A percentile compares a stretch with the other conserved stretches of the same genome.
These are phyloP conservation scores for Nemania diffusa DNA, from an alignment of 2,329 filamentous ascomycete genomes.

Conservation along the genomic window DNA sequence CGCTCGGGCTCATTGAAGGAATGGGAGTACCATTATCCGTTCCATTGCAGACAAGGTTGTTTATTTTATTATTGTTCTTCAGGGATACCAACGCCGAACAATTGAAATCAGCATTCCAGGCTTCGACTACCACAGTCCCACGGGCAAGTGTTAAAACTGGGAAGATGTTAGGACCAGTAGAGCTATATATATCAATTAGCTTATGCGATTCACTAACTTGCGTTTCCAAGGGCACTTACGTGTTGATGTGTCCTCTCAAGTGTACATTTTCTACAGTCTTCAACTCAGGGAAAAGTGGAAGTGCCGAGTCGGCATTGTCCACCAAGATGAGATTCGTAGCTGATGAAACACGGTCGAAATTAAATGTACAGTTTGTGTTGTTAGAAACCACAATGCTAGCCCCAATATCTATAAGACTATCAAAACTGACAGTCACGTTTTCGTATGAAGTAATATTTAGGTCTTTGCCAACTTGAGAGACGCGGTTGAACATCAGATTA, in stretches of 20 bases:
- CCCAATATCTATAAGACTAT: background rate
- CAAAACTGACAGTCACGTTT: background rate
- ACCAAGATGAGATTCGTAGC: background rate
- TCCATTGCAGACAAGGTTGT: background rate
- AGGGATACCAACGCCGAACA: conserved; percentile 6
- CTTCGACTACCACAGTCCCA: background rate
- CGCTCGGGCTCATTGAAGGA: background rate
- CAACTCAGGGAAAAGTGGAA: background rate
- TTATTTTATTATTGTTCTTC: background rate
- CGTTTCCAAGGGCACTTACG: background rate
- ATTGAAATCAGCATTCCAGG: conserved; percentile 10
- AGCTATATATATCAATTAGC: background rate
- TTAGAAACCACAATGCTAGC: background rate
- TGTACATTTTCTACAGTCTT: background rate
- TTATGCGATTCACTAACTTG: background rate
- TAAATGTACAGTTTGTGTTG: conserved; percentile 3
- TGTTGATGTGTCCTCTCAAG: conserved; percentile 2
- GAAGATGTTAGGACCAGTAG: conserved; percentile 6
- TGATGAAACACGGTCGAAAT: background rate
- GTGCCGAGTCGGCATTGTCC: background rate
- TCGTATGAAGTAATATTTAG: background rate
- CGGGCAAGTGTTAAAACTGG: background rate
- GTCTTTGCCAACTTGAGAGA: background rate
- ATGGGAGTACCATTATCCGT: background rate
- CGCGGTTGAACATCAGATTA: background rate